phyloP scores from a whole-genome alignment of 805 yeast species.

The Suhomyces sp. region DNA sequence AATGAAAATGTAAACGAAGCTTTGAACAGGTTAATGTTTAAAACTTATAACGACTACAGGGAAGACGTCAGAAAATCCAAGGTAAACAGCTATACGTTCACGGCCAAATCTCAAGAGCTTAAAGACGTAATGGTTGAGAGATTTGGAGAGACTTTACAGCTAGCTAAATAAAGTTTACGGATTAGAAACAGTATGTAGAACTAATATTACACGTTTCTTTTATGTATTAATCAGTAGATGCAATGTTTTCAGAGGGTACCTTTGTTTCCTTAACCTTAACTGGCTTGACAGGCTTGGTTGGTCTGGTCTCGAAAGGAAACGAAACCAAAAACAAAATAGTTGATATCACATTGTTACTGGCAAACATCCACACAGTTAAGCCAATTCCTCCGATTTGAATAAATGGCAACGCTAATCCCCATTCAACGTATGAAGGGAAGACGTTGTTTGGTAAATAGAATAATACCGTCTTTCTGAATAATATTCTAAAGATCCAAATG shows the following conservation, averaged over 20 bases:
- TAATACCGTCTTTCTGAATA: constrained; percentile 52
- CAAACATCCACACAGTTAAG: constrained; percentile 53
- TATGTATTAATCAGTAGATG: not conserved
- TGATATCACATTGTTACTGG: constrained; percentile 30
- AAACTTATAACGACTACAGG: constrained; percentile 6
- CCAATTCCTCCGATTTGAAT: constrained; percentile 63
- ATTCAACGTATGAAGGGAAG: constrained; percentile 54
- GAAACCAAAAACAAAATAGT: constrained; percentile 11
- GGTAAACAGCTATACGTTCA: constrained; percentile 9
- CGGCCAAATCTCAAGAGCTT: constrained; percentile 4
- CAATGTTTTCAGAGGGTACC: not conserved
- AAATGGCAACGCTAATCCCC: constrained; percentile 61
- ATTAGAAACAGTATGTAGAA: not conserved
- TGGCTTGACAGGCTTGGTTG: constrained; percentile 2
- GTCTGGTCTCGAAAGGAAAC: constrained; percentile 13
- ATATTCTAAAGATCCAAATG: constrained; percentile 46
- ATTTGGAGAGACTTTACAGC: constrained; percentile 1
- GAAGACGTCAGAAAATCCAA: constrained; percentile 8
- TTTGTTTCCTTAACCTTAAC: not conserved
- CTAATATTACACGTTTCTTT: not conserved
- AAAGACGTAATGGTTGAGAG: constrained; percentile 2
- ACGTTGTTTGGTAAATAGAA: constrained; percentile 57
- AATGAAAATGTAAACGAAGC: not conserved
- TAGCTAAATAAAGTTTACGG: not conserved
- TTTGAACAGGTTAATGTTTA: constrained; percentile 3